Base-by-base conservation (phyloP, 2,329 filamentous ascomycete genomes). In the Colletotrichum sp. region DNA sequence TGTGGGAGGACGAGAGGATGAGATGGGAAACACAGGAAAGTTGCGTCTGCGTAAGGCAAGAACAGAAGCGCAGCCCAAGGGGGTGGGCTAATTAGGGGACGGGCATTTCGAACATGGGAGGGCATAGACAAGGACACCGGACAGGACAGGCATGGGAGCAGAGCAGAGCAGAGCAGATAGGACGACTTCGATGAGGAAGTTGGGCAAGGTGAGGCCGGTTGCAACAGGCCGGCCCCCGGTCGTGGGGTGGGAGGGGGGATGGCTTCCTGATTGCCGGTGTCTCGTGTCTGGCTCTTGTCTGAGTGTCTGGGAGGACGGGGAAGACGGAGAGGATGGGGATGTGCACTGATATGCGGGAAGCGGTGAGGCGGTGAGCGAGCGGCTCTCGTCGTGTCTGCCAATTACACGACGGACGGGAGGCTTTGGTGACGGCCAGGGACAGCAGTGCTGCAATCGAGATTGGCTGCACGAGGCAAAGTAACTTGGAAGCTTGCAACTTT, bases 301-400 rank as follows among this genome's bases (percentile, higher is more conserved):
- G 64, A 59, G 64, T 73, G 63, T 75, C 57, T 74, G 39, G 72
- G 61, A 57, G 30, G 72, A 75, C 70, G 65, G 68, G 65, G 76
- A 74, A 70, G 74, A 74, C 60, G 73, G 67, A 48, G 57, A 63
- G 64, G 57, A 75, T 68, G 73, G 57, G 60, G 70, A 75, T 73
- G 73, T 48, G 73, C 73, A 73, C 73, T 75, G 66, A 76, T 76
- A 71, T 76, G 74, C 71, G 74, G 74, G 74, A 71, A 70, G 74
- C 74, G 71, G 66, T 67, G 76, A 77, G 74, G 76, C 76, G 76
- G 76, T 77, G 76, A 73, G 26, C 66, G 73, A 76, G 76, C 76
- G 67, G 64, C 72, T 75, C 73, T 77, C 66, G 18, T 63, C 15
- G 21, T 59, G 24, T 52, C 57, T 64, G 43, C 76, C 76, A 77